Conservation (phyloP, 768 basidiomycete genomes). For the Lanmaoa pseudosensibilis region DNA sequence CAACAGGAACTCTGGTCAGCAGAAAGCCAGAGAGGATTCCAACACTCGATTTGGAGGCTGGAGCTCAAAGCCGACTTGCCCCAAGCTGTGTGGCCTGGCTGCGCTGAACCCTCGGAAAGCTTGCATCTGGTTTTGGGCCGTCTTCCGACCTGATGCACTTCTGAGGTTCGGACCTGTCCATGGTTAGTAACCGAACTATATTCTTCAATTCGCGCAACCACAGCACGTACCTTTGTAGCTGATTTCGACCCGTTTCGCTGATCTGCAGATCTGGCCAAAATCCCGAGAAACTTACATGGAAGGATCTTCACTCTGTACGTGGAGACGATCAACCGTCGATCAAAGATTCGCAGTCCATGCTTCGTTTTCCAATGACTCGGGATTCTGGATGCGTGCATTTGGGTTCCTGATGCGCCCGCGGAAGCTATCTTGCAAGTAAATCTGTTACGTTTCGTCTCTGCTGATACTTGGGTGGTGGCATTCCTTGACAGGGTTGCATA, state of each 20-base stretch:
- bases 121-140: no score
- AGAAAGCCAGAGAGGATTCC: not conserved
- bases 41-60: no score
- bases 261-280: not conserved
- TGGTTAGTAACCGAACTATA: not conserved
- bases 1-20: not conserved
- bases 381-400: not conserved
- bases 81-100: no score
- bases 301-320: conserved; percentile 1
- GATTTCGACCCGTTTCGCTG: not conserved
- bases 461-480: not conserved
- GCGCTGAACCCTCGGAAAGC: no score
- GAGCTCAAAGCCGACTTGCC: not conserved
- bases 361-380: not conserved
- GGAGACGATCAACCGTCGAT: conserved; percentile 14
- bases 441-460: not conserved
- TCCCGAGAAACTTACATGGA: not conserved
- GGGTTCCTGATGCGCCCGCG: not conserved
- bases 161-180: not conserved
- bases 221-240: not conserved
- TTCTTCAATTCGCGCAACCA: not conserved
- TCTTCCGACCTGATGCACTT: no score
- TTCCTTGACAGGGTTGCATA: not conserved
- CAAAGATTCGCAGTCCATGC: conserved; percentile 5
- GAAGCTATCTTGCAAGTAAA: not conserved